phyloP scores from a whole-genome alignment of 1,139 yeast species.

The Yamadazyma epiphylla region DNA sequence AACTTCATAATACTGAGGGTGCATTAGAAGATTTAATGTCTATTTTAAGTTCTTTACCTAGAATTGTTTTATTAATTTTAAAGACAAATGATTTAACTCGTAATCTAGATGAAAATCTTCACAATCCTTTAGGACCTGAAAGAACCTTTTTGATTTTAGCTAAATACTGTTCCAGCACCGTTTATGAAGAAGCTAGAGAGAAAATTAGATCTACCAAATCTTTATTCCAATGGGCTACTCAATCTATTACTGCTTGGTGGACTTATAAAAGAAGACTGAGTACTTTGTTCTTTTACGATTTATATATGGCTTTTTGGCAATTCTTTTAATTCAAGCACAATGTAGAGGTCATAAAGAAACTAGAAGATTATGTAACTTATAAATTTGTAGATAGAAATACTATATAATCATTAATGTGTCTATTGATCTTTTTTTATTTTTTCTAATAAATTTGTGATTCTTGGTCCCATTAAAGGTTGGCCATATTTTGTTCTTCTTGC shows the following conservation, averaged over 20 bases:
- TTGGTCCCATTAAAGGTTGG: conserved; percentile 89
- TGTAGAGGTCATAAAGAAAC: background rate
- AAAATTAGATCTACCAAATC: conserved; percentile 24
- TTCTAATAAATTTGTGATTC: conserved; percentile 73
- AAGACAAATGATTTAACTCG: conserved; percentile 94
- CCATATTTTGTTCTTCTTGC: conserved; percentile 67
- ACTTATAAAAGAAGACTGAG: conserved; percentile 48
- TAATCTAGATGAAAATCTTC: conserved; percentile 76
- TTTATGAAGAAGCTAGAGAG: conserved; percentile 62
- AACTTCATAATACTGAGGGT: conserved; percentile 54
- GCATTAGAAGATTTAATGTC: conserved; percentile 75
- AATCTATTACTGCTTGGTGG: conserved; percentile 43
- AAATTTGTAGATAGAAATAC: conserved; percentile 1
- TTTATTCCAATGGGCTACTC: conserved; percentile 32
- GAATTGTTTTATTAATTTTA: conserved; percentile 77
- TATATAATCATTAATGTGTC: conserved; percentile 1
- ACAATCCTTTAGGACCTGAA: conserved; percentile 83
- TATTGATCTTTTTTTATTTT: conserved; percentile 57
- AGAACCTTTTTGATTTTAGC: conserved; percentile 88
- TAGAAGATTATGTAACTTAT: conserved; percentile 1
- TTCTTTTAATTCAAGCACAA: too few species aligned
- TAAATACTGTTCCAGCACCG: conserved; percentile 79
- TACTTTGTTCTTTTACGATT: conserved; percentile 56
- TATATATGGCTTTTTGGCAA: conserved; percentile 13
- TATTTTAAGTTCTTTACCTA: conserved; percentile 75